phyloP scores from a whole-genome alignment of 2,329 filamentous ascomycete species.

The Neofusicoccum cordaticola region DNA sequence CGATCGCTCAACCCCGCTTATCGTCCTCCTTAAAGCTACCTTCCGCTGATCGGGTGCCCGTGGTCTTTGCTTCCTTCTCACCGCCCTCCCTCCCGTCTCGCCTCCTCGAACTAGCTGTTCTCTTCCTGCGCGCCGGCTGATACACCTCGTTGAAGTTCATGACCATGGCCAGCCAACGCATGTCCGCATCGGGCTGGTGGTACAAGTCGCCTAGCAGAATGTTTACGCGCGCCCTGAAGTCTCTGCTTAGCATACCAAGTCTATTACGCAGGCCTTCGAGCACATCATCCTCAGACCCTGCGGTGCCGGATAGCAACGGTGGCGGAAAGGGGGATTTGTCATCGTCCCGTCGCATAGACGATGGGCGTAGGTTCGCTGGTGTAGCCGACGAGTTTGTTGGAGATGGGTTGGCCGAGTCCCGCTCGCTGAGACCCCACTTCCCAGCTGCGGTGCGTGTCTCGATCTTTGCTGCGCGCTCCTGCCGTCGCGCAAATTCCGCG shows the following conservation, averaged over 20 bases:
- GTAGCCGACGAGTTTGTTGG: slow-evolving; percentile 25
- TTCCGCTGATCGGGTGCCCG: slow-evolving; percentile 19
- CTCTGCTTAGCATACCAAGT: slow-evolving; percentile 66
- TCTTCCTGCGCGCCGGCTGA: slow-evolving; percentile 67
- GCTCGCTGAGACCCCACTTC: slow-evolving; percentile 62
- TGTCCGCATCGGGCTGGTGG: slow-evolving; percentile 90
- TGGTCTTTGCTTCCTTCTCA: slow-evolving; percentile 26
- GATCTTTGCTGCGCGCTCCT: slow-evolving; percentile 74
- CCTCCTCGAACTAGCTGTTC: slow-evolving; percentile 33
- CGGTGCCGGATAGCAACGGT: slow-evolving; percentile 34
- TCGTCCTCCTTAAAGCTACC: slow-evolving; percentile 5
- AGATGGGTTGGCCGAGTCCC: slow-evolving; percentile 33
- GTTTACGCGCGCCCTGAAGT: slow-evolving; percentile 76
- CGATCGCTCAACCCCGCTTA: background rate
- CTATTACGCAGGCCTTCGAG: slow-evolving; percentile 74
- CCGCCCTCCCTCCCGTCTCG: slow-evolving; percentile 32
- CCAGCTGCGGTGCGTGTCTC: slow-evolving; percentile 65
- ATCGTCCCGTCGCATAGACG: slow-evolving; percentile 27
- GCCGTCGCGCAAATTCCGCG: slow-evolving; percentile 87
- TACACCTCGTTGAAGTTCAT: slow-evolving; percentile 99
- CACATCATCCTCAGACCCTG: slow-evolving; percentile 44
- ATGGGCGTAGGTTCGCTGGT: slow-evolving; percentile 32
- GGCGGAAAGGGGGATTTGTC: slow-evolving; percentile 43
- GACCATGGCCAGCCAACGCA: slow-evolving; percentile 90
- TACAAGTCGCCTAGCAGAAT: slow-evolving; percentile 83